Evolutionary conservation across 306 rosid genomes (phyloP).

Genomic region (Cucumis hystrix): DNA sequence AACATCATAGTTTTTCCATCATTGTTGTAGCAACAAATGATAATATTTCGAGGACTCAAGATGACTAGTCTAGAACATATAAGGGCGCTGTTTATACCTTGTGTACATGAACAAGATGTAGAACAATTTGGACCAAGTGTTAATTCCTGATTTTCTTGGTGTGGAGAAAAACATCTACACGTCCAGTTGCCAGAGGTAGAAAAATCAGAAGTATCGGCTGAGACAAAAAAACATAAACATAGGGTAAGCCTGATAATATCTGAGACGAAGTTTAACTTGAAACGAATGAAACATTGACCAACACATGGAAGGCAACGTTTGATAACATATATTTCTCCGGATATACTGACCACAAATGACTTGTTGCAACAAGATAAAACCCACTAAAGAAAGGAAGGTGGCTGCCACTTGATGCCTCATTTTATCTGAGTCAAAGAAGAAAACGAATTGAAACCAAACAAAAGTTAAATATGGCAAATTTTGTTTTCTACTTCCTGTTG

Average conservation of each 20-base stretch:
- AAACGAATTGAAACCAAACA: slow-evolving; percentile 11
- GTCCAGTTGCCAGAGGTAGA: slow-evolving; percentile 50
- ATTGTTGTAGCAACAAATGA: not conserved
- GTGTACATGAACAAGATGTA: slow-evolving; percentile 65
- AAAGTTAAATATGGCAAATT: slow-evolving; percentile 2
- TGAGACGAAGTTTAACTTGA: not conserved
- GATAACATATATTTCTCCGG: not conserved
- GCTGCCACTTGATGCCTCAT: slow-evolving; percentile 53
- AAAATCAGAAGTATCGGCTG: slow-evolving; percentile 36
- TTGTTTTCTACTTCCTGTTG: slow-evolving; percentile 1
- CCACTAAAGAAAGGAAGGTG: slow-evolving; percentile 32
- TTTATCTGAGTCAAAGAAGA: slow-evolving; percentile 26
- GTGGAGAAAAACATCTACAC: slow-evolving; percentile 48
- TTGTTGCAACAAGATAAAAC: slow-evolving; percentile 48
- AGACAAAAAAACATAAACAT: slow-evolving; percentile 16
- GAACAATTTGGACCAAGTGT: slow-evolving; percentile 59
- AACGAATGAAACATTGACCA: not conserved
- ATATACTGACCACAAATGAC: slow-evolving; percentile 64
- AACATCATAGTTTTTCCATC: not conserved
- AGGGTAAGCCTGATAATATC: slow-evolving; percentile 5
- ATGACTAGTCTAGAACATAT: slow-evolving; percentile 12
- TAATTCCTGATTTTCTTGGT: slow-evolving; percentile 32
- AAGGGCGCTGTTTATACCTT: slow-evolving; percentile 39
- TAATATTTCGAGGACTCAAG: slow-evolving; percentile 5
- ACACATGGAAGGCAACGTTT: not conserved